Evolutionary conservation across 768 basidiomycete species (phyloP).

Genomic region (Amanita thiersii): DNA sequence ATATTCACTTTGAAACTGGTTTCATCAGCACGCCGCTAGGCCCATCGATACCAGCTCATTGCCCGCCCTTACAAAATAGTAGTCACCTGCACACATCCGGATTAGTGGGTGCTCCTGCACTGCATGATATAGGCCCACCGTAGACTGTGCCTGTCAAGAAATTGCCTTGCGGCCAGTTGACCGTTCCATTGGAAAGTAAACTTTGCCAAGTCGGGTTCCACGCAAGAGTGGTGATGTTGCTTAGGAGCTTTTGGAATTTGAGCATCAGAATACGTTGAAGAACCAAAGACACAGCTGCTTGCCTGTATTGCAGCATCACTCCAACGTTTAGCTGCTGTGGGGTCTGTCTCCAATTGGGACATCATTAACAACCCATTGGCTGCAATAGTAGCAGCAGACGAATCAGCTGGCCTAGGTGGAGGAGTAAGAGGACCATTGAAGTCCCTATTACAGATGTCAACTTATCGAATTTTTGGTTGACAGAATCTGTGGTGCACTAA

Average conservation of each 20-base stretch:
- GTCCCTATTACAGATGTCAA: slow-evolving; percentile 37
- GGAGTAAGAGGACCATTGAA: slow-evolving; percentile 59
- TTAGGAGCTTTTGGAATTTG: slow-evolving; percentile 29
- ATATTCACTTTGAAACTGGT: slow-evolving; percentile 2
- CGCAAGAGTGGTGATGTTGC: slow-evolving; percentile 38
- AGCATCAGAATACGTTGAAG: slow-evolving; percentile 1
- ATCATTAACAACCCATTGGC: slow-evolving; percentile 53
- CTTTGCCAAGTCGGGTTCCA: slow-evolving; percentile 60
- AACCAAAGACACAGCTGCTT: slow-evolving; percentile 9
- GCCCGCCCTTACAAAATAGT: slow-evolving; percentile 51
- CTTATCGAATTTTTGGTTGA: slow-evolving; percentile 4
- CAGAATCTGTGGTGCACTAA: slow-evolving; percentile 15
- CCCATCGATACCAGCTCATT: slow-evolving; percentile 42
- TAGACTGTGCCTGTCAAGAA: slow-evolving; percentile 53
- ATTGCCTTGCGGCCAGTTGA: slow-evolving; percentile 48
- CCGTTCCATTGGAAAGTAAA: slow-evolving; percentile 58
- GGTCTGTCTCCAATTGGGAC: slow-evolving; percentile 31
- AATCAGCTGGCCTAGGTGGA: slow-evolving; percentile 52
- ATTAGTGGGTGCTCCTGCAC: not conserved
- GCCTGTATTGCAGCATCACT: slow-evolving; percentile 41
- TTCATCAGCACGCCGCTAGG: slow-evolving; percentile 27
- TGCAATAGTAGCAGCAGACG: slow-evolving; percentile 60
- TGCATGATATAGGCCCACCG: slow-evolving; percentile 18
- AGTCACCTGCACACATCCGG: slow-evolving; percentile 38
- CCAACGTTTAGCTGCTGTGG: slow-evolving; percentile 29